phyloP scores from a whole-genome alignment of 306 rosid species.

The Vicia villosa region DNA sequence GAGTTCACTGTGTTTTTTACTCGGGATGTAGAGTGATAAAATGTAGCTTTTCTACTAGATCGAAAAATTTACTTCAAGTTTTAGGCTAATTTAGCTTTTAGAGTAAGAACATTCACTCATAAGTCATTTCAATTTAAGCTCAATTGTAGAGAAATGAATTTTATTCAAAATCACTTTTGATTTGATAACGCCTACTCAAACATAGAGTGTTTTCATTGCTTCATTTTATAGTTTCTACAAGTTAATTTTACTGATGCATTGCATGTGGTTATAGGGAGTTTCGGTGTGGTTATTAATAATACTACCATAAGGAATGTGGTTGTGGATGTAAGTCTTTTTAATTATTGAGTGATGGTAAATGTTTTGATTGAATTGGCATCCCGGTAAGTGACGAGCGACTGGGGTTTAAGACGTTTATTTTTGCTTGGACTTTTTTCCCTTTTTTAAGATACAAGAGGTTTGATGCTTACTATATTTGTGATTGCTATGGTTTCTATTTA shows the following conservation, averaged over 20 bases:
- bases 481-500: slow-evolving; percentile 16
- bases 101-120: neutral
- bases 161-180: neutral
- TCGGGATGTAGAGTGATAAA: neutral
- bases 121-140: no score
- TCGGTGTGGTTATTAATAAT: neutral
- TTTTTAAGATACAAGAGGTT: slow-evolving; percentile 13
- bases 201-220: slow-evolving; percentile 9
- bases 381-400: neutral
- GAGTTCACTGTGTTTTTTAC: neutral
- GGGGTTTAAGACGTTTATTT: slow-evolving; percentile 2
- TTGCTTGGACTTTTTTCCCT: neutral
- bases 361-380: slow-evolving; percentile 19
- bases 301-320: neutral
- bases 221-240: neutral
- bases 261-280: slow-evolving; percentile 1
- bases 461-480: slow-evolving; percentile 17
- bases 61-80: neutral
- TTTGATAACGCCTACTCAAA: neutral
- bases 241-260: neutral
- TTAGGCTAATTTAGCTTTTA: neutral
- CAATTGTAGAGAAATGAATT: neutral
- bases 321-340: slow-evolving; percentile 12
- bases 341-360: slow-evolving; percentile 9
- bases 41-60: neutral